Conservation (phyloP, 2,329 filamentous ascomycete genomes). For the Diplodia intermedia region DNA sequence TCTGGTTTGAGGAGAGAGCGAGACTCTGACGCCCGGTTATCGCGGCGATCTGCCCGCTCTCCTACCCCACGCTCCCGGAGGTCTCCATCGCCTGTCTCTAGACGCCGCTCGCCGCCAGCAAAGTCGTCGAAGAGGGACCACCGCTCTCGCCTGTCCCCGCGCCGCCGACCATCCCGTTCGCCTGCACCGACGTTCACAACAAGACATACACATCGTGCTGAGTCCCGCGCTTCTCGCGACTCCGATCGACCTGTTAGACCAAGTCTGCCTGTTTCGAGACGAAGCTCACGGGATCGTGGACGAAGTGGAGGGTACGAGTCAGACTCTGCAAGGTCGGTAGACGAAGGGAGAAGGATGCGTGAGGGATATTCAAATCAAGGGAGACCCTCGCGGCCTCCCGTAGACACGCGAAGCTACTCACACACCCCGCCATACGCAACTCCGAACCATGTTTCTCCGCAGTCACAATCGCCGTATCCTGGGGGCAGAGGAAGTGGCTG, state of each 20-base stretch:
- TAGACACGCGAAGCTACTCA: conserved; percentile 58
- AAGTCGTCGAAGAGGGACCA: conserved; percentile 38
- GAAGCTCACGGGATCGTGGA: conserved; percentile 41
- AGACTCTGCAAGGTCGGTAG: conserved; percentile 41
- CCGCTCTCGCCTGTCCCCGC: conserved; percentile 40
- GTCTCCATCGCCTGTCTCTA: conserved; percentile 39
- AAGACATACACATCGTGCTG: conserved; percentile 34
- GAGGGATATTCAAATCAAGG: conserved; percentile 46
- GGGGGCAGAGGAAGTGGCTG: conserved; percentile 60
- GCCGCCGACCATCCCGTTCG: conserved; percentile 41
- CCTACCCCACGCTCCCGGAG: conserved; percentile 43
- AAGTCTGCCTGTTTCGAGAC: conserved; percentile 38
- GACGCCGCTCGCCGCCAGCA: conserved; percentile 40
- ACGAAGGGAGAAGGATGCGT: conserved; percentile 42
- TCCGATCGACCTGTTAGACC: conserved; percentile 34
- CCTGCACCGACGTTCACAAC: conserved; percentile 37
- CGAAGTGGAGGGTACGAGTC: conserved; percentile 44
- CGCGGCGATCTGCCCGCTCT: conserved; percentile 41
- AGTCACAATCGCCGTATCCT: conserved; percentile 66
- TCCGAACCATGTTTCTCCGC: conserved; percentile 67
- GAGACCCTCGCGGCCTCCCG: conserved; percentile 50
- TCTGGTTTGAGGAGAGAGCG: conserved; percentile 28
- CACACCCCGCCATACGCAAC: conserved; percentile 65
- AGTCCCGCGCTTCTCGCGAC: conserved; percentile 37
- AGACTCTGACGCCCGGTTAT: conserved; percentile 37